Evolutionary conservation across 805 yeast genomes (phyloP).

Genomic region (Lachancea sp.): DNA sequence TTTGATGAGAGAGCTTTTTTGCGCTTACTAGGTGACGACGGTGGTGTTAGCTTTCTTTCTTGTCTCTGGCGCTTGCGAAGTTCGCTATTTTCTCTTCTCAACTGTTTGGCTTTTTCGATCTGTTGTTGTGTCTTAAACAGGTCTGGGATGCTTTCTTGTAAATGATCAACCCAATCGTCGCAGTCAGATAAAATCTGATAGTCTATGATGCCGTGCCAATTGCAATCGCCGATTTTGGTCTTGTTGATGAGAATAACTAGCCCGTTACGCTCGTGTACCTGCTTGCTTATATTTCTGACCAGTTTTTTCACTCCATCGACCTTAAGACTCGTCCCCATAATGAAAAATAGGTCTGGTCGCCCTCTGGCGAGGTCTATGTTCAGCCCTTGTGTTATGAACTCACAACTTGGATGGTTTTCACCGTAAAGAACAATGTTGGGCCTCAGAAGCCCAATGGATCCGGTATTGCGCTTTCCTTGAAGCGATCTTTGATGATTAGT

Average conservation of each 20-base stretch:
- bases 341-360: slow-evolving; percentile 72
- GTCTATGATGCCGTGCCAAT: slow-evolving; percentile 71
- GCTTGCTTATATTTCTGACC: slow-evolving; percentile 60
- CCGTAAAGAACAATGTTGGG: slow-evolving; percentile 92
- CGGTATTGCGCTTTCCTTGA: slow-evolving; percentile 68
- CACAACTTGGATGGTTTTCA: slow-evolving; percentile 86
- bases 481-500: slow-evolving; percentile 49
- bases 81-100: slow-evolving; percentile 31
- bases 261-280: slow-evolving; percentile 75
- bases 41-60: slow-evolving; percentile 24
- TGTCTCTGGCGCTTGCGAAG: slow-evolving; percentile 22
- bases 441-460: slow-evolving; percentile 66
- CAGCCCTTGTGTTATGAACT: slow-evolving; percentile 65
- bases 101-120: slow-evolving; percentile 24
- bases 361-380: slow-evolving; percentile 51
- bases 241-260: slow-evolving; percentile 70
- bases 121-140: slow-evolving; percentile 51
- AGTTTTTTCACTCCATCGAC: slow-evolving; percentile 84
- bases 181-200: slow-evolving; percentile 76
- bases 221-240: slow-evolving; percentile 50
- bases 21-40: slow-evolving; percentile 25
- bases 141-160: slow-evolving; percentile 51
- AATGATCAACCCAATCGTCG: slow-evolving; percentile 64
- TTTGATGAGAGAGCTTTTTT: not conserved
- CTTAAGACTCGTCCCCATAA: slow-evolving; percentile 87